A percentile compares a stretch with the other conserved stretches of the same genome.
These are phyloP conservation scores for Blastomyces percursus DNA, from an alignment of 2,329 filamentous ascomycete genomes.

Conservation along the genomic window DNA sequence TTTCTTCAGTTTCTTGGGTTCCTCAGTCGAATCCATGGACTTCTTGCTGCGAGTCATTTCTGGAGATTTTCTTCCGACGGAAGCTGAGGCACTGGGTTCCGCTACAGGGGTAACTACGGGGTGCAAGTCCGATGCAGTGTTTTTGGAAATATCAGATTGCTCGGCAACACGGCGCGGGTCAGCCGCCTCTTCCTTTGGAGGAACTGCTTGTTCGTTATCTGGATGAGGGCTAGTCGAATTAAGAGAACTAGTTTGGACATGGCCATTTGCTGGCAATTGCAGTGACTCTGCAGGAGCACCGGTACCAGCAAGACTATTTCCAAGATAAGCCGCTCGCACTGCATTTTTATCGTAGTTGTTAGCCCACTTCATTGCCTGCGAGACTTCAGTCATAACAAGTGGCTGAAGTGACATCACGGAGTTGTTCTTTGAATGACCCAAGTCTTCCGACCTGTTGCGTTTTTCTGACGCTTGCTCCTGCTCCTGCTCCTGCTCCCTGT, in stretches of 20 bases:
- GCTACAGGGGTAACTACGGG: slow-evolving; percentile 11
- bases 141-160: slow-evolving; percentile 2
- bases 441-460: slow-evolving; percentile 44
- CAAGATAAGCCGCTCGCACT: slow-evolving; percentile 75
- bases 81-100: slow-evolving; percentile 2
- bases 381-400: slow-evolving; percentile 72
- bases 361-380: slow-evolving; percentile 93
- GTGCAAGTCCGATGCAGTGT: slow-evolving; percentile 13
- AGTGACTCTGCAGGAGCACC: slow-evolving; percentile 45
- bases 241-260: slow-evolving; percentile 15
- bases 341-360: slow-evolving; percentile 86
- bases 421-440: slow-evolving; percentile 60
- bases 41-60: slow-evolving; percentile 23
- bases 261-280: slow-evolving; percentile 26
- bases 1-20: slow-evolving; percentile 36
- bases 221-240: slow-evolving; percentile 17
- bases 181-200: slow-evolving; percentile 23
- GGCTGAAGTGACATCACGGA: slow-evolving; percentile 85
- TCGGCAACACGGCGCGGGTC: slow-evolving; percentile 19
- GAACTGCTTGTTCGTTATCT: slow-evolving; percentile 23
- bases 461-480: slow-evolving; percentile 37
- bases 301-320: slow-evolving; percentile 59
- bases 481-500: slow-evolving; percentile 47
- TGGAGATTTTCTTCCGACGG: slow-evolving; percentile 15
- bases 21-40: slow-evolving; percentile 22